Conservation (phyloP, 257 asterid genomes). For the Nicotiana tomentosiformis region DNA sequence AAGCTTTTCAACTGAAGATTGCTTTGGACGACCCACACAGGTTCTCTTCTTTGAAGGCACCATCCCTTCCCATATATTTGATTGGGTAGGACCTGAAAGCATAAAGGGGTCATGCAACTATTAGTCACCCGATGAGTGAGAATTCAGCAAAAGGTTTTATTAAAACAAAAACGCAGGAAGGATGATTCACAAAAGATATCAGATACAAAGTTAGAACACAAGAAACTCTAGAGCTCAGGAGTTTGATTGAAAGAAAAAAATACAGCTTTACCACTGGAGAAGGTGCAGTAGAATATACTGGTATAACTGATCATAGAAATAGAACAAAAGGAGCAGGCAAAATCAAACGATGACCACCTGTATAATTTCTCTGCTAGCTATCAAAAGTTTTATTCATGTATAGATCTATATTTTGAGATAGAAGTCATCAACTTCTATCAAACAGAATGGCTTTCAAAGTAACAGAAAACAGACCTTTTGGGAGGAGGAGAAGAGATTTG, state of each 20-base stretch:
- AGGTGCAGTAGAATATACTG: not conserved
- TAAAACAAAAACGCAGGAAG: not conserved
- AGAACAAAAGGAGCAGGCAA: not conserved
- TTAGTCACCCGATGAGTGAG: not conserved
- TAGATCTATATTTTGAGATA: not conserved
- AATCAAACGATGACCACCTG: not conserved
- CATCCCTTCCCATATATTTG: slow-evolving; percentile 59
- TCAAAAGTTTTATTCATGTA: not conserved
- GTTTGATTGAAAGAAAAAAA: not conserved
- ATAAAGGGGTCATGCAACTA: slow-evolving; percentile 10
- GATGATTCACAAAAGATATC: not conserved
- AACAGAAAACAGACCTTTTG: slow-evolving; percentile 1
- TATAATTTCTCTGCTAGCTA: not conserved
- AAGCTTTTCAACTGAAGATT: slow-evolving; percentile 81
- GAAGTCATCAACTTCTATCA: not conserved
- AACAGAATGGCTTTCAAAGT: not conserved
- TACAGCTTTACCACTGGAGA: not conserved
- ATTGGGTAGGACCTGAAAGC: slow-evolving; percentile 71
- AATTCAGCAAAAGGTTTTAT: not conserved
- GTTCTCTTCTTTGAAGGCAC: slow-evolving; percentile 96
- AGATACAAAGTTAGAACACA: not conserved
- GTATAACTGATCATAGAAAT: not conserved
- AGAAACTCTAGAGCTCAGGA: not conserved
- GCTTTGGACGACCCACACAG: slow-evolving; percentile 72
- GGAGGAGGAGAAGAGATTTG: not conserved